Evolutionary conservation across 768 basidiomycete genomes (phyloP).

Genomic region (Tulasnella sp.): DNA sequence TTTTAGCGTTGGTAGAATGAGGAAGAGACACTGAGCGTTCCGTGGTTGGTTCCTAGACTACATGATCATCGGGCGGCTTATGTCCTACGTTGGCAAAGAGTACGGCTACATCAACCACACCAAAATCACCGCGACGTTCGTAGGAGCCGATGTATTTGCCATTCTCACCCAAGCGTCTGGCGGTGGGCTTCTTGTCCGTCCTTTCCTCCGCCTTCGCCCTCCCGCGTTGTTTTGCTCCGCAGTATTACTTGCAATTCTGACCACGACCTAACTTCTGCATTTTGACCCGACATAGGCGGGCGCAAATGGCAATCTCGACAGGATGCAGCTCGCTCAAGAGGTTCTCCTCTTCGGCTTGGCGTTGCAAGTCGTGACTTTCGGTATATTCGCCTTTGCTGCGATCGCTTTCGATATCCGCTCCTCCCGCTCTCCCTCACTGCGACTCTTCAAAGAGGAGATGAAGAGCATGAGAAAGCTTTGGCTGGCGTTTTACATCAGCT

Average conservation of each 20-base stretch:
- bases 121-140: conserved; percentile 15
- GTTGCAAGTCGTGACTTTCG: conserved; percentile 13
- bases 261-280: neutral
- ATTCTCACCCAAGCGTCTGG: conserved; percentile 13
- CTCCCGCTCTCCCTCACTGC: neutral
- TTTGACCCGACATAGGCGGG: neutral
- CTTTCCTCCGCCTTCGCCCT: neutral
- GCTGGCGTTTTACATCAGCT: conserved; percentile 14
- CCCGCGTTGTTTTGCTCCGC: neutral
- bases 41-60: neutral
- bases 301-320: neutral
- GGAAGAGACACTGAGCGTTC: neutral
- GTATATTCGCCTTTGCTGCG: conserved; percentile 11
- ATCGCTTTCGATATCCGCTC: conserved; percentile 9
- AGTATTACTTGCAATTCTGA: neutral
- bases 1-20: neutral
- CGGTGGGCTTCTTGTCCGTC: neutral
- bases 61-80: conserved; percentile 16
- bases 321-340: neutral
- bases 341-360: conserved; percentile 12
- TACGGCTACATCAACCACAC: conserved; percentile 6
- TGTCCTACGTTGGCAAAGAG: conserved; percentile 14
- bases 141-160: conserved; percentile 12
- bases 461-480: conserved; percentile 10
- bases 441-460: neutral